These are phyloP conservation scores for Aspergillus neotritici DNA, from an alignment of 2,329 filamentous ascomycete genomes.

Conservation along the genomic window DNA sequence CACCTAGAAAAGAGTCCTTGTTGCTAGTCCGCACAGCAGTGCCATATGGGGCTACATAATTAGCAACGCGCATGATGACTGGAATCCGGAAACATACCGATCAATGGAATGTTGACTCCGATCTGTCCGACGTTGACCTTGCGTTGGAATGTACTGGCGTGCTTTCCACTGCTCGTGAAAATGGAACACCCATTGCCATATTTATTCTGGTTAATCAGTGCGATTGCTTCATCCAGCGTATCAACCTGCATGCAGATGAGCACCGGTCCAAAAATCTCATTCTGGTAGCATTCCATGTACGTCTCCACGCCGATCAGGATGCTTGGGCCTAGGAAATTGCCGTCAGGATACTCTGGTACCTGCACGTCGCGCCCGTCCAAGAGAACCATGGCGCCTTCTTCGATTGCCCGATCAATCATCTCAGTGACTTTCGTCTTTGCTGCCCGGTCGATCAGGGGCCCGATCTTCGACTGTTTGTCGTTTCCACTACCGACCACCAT, in stretches of 20 bases:
- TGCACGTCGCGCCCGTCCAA: constrained; percentile 56
- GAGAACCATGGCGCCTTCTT: constrained; percentile 57
- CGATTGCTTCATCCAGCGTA: constrained; percentile 33
- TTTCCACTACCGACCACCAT: constrained; percentile 58
- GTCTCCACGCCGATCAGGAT: constrained; percentile 32
- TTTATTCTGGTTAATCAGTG: constrained; percentile 27
- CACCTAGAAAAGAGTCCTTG: constrained; percentile 24
- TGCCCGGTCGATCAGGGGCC: constrained; percentile 56
- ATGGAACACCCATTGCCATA: constrained; percentile 34
- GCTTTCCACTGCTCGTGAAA: constrained; percentile 29
- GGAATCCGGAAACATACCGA: constrained; percentile 11
- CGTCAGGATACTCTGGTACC: constrained; percentile 56
- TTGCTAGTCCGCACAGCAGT: constrained; percentile 21
- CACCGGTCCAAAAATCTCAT: constrained; percentile 36
- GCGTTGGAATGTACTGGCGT: constrained; percentile 29
- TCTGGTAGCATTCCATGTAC: constrained; percentile 34
- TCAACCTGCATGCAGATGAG: constrained; percentile 31
- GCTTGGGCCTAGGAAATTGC: constrained; percentile 52
- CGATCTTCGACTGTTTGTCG: constrained; percentile 56
- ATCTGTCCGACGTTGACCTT: constrained; percentile 27
- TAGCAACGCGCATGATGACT: constrained; percentile 7
- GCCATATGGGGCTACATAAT: constrained; percentile 18
- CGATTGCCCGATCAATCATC: constrained; percentile 54
- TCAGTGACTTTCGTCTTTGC: constrained; percentile 55
- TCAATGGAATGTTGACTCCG: constrained; percentile 26